Percentiles rank a stretch among this genome's conserved stretches.
Evolutionary conservation across 257 asterid genomes (phyloP).

Genomic region (Nemophila menziesii): DNA sequence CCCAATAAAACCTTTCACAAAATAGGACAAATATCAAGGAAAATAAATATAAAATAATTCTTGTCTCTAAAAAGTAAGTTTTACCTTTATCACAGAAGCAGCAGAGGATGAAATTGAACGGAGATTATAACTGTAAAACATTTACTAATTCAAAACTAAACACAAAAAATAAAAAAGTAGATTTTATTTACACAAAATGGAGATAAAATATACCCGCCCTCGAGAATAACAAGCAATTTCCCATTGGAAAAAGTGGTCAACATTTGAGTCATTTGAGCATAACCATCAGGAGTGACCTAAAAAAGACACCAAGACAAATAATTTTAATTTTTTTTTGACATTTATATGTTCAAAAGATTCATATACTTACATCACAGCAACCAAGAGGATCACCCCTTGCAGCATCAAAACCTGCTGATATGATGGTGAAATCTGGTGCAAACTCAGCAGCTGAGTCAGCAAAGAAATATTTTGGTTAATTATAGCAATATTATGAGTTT

Average conservation of each 20-base stretch:
- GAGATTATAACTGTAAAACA: conserved; percentile 68
- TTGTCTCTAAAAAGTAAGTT: conserved; percentile 1
- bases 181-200: conserved; percentile 9
- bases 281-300: conserved; percentile 85
- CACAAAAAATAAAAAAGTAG: conserved; percentile 4
- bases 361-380: conserved; percentile 72
- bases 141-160: conserved; percentile 9
- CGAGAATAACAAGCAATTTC: conserved; percentile 88
- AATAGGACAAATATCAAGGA: conserved; percentile 18
- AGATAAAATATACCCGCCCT: conserved; percentile 78
- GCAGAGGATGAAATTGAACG: conserved; percentile 95
- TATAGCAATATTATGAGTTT: no score
- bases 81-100: conserved; percentile 81
- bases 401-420: conserved; percentile 99
- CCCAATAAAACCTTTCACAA: conserved; percentile 78
- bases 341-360: neutral
- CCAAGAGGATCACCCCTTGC: conserved; percentile 99
- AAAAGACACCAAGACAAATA: conserved; percentile 5
- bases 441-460: conserved; percentile 60
- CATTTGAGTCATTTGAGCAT: conserved; percentile 87
- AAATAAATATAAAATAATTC: neutral
- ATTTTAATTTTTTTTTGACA: no score
- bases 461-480: neutral
- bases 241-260: conserved; percentile 61
- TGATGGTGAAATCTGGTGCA: conserved; percentile 83